These are phyloP conservation scores for Saitozyma sp. DNA, from an alignment of 768 basidiomycete species.

Conservation along the genomic window DNA sequence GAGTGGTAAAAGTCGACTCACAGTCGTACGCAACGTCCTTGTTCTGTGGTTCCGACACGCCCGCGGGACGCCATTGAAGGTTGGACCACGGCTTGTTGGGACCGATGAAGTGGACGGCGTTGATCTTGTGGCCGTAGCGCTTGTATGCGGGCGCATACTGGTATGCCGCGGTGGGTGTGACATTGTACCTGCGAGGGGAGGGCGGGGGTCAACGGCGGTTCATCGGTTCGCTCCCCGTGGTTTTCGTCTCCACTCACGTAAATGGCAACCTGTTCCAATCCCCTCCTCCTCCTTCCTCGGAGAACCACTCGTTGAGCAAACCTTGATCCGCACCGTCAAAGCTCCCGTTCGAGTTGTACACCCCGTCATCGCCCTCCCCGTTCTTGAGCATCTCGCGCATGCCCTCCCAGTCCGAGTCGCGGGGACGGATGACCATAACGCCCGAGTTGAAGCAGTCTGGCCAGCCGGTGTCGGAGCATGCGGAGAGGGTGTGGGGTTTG, in stretches of 20 bases:
- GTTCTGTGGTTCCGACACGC: conserved; percentile 46
- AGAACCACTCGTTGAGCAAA: conserved; percentile 78
- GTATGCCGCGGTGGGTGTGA: conserved; percentile 94
- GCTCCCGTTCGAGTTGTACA: conserved; percentile 62
- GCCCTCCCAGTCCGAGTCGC: conserved; percentile 77
- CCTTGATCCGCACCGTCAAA: conserved; percentile 99
- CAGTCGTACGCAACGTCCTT: conserved; percentile 45
- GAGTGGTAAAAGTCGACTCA: conserved; percentile 19
- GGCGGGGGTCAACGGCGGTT: no score
- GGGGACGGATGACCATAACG: conserved; percentile 69
- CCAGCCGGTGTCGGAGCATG: conserved; percentile 97
- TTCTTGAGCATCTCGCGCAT: conserved; percentile 69
- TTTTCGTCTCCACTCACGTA: conserved; percentile 54
- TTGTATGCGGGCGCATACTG: conserved; percentile 98
- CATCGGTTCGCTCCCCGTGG: no score
- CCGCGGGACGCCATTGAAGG: conserved; percentile 68
- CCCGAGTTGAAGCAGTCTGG: conserved; percentile 99
- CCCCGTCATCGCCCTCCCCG: conserved; percentile 39
- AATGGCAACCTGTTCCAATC: conserved; percentile 96
- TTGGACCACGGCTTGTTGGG: conserved; percentile 92
- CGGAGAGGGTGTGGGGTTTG: conserved; percentile 71
- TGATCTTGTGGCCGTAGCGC: conserved; percentile 61
- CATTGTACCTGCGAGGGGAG: conserved; percentile 67
- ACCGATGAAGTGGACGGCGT: conserved; percentile 63
- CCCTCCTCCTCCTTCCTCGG: conserved; percentile 61